phyloP scores from a whole-genome alignment of 2,329 filamentous ascomycete genomes.

The Onygenales sp. region DNA sequence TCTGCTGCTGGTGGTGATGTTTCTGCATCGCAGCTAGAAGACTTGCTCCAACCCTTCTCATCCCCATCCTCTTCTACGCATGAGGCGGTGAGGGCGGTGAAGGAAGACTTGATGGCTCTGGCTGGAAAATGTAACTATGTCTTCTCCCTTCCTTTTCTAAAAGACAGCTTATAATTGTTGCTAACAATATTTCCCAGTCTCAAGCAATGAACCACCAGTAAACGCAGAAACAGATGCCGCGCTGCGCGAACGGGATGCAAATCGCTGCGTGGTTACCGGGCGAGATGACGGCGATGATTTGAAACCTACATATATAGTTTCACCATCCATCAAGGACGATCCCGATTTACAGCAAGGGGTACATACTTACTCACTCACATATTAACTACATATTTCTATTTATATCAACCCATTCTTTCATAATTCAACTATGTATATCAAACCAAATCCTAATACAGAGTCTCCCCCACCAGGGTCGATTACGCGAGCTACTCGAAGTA shows the following conservation, averaged over 20 bases:
- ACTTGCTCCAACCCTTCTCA: too few species aligned
- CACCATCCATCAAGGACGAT: neutral
- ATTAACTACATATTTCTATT: too few species aligned
- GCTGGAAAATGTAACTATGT: too few species aligned
- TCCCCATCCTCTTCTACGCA: too few species aligned
- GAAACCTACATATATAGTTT: neutral
- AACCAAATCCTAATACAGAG: neutral
- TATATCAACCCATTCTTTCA: too few species aligned
- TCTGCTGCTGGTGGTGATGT: too few species aligned
- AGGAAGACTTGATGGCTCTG: too few species aligned
- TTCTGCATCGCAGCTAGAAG: too few species aligned
- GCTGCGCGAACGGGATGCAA: neutral
- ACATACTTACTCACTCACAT: too few species aligned
- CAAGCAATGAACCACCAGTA: neutral
- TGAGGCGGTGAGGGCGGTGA: too few species aligned
- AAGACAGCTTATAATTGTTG: neutral
- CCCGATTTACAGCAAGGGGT: neutral
- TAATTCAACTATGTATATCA: too few species aligned
- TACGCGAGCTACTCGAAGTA: neutral
- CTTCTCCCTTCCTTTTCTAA: too few species aligned
- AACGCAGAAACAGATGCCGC: neutral
- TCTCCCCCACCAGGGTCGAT: neutral
- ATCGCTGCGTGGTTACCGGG: neutral
- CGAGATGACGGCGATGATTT: neutral
- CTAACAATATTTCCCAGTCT: neutral